These are phyloP conservation scores for Botrytis pseudocinerea DNA, from an alignment of 2,329 filamentous ascomycete species.

Conservation along the genomic window DNA sequence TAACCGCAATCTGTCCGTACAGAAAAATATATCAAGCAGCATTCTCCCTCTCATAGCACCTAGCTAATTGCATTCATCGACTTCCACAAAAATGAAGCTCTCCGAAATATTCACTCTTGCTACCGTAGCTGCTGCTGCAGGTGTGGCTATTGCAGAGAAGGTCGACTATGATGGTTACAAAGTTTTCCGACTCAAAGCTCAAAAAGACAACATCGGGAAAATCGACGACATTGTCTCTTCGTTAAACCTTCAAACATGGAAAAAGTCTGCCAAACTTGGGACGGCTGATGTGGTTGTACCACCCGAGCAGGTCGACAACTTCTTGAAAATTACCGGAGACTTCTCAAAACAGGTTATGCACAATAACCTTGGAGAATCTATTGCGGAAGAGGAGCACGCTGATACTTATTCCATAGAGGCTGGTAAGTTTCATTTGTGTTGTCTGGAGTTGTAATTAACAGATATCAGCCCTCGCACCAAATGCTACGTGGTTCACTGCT, in stretches of 20 bases:
- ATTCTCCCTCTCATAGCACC: neutral
- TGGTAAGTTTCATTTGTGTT: slow-evolving; percentile 23
- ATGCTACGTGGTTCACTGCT: slow-evolving; percentile 51
- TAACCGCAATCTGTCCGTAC: neutral
- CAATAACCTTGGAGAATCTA: slow-evolving; percentile 47
- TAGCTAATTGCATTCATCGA: neutral
- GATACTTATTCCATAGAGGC: neutral
- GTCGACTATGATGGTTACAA: slow-evolving; percentile 46
- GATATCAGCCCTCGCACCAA: slow-evolving; percentile 32
- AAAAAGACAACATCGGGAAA: slow-evolving; percentile 39
- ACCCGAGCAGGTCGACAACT: slow-evolving; percentile 43
- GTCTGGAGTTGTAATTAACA: slow-evolving; percentile 24
- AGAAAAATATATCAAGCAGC: neutral
- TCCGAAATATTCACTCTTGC: slow-evolving; percentile 8
- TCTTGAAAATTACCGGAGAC: slow-evolving; percentile 42
- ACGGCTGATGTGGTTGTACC: slow-evolving; percentile 47
- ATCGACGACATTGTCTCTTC: slow-evolving; percentile 42
- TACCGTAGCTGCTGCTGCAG: neutral
- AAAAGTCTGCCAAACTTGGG: slow-evolving; percentile 36
- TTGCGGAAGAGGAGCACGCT: slow-evolving; percentile 43
- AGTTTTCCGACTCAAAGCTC: slow-evolving; percentile 43
- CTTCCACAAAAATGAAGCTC: slow-evolving; percentile 11
- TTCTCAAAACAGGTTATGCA: slow-evolving; percentile 45
- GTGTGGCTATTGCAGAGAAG: slow-evolving; percentile 23
- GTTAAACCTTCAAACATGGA: slow-evolving; percentile 44